phyloP scores from a whole-genome alignment of 1,284 basidiomycete species.

The Trametes polyzona region DNA sequence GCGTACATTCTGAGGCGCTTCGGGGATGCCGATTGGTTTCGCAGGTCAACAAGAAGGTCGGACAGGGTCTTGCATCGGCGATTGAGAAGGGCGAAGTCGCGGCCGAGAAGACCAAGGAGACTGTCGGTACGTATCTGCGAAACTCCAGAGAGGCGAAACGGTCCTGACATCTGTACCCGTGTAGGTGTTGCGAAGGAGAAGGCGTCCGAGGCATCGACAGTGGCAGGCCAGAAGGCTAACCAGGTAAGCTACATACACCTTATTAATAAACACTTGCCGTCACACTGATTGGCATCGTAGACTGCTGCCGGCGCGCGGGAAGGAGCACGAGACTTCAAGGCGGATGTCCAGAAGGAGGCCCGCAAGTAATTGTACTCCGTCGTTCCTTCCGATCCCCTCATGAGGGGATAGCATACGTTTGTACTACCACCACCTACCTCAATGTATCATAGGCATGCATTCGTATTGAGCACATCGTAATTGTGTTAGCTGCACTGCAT shows the following conservation, averaged over 20 bases:
- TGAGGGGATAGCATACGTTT: too few relatives aligned
- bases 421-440: background rate
- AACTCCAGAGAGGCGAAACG: background rate
- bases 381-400: too few relatives aligned
- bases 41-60: conserved; percentile 66
- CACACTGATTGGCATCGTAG: conserved; percentile 32
- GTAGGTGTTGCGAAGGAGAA: conserved; percentile 38
- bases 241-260: conserved; percentile 40
- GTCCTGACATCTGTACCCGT: conserved; percentile 1
- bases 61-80: conserved; percentile 60
- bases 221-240: conserved; percentile 44
- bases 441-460: background rate
- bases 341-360: conserved; percentile 42
- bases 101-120: conserved; percentile 58
- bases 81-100: conserved; percentile 67
- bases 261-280: background rate
- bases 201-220: conserved; percentile 40
- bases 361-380: conserved; percentile 37
- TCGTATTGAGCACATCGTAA: background rate
- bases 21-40: too few relatives aligned
- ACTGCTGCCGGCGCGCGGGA: conserved; percentile 46
- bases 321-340: conserved; percentile 48
- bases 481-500: too few relatives aligned
- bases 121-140: conserved; percentile 46
- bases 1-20: background rate